Conservation (phyloP, 2,329 filamentous ascomycete genomes). For the Colletotrichum sp. region DNA sequence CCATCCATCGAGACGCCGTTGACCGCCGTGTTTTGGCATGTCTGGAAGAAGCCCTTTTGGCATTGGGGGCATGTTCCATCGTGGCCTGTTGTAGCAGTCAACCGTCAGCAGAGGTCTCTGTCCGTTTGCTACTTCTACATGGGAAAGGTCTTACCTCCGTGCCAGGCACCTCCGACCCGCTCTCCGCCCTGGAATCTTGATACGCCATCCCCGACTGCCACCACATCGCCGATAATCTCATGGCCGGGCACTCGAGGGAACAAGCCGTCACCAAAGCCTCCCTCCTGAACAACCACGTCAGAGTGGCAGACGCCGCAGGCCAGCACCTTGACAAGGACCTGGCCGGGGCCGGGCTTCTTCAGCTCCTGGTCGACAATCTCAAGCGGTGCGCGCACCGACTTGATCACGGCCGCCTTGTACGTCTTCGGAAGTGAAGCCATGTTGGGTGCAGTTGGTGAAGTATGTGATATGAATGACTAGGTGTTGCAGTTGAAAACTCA, state of each 20-base stretch:
- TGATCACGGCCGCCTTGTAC: constrained; percentile 70
- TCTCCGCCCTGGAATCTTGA: constrained; percentile 62
- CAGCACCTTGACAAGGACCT: constrained; percentile 73
- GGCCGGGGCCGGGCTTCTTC: constrained; percentile 55
- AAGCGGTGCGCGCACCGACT: constrained; percentile 55
- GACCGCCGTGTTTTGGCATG: constrained; percentile 65
- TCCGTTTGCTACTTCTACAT: background rate
- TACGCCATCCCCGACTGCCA: constrained; percentile 61
- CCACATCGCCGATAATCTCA: constrained; percentile 73
- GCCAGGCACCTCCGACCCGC: constrained; percentile 71
- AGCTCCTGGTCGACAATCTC: constrained; percentile 65
- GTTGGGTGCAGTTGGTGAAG: background rate
- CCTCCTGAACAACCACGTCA: constrained; percentile 54
- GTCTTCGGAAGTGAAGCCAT: constrained; percentile 60
- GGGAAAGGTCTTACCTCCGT: constrained; percentile 53
- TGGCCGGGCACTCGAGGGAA: constrained; percentile 73
- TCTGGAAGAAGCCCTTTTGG: constrained; percentile 68
- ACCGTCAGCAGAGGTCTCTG: background rate
- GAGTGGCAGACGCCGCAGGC: constrained; percentile 76
- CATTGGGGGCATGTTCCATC: constrained; percentile 67
- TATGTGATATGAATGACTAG: background rate
- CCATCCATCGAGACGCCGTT: constrained; percentile 73
- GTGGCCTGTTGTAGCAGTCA: constrained; percentile 49
- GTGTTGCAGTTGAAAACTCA: background rate
- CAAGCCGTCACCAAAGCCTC: constrained; percentile 53